Evolutionary conservation across 2,329 filamentous ascomycete species (phyloP).

Genomic region (Parastagonospora avenae): DNA sequence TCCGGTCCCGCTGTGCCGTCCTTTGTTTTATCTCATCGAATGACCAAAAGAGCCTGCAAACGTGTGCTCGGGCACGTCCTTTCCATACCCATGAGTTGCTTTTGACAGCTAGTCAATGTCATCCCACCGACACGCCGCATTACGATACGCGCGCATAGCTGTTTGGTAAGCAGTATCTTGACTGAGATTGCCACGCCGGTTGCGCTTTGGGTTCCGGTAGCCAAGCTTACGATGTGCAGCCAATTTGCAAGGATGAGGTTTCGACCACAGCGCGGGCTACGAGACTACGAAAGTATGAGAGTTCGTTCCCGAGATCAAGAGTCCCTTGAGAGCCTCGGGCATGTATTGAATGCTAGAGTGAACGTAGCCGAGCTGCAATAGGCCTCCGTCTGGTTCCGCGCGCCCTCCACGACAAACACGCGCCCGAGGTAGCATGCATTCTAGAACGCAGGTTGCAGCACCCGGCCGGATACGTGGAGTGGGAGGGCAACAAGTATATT

Average conservation of each 20-base stretch:
- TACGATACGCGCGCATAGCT: constrained; percentile 30
- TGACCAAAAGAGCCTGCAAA: constrained; percentile 25
- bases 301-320: neutral
- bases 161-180: constrained; percentile 33
- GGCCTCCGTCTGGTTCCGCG: constrained; percentile 33
- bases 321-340: constrained; percentile 12
- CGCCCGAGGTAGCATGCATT: constrained; percentile 33
- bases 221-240: constrained; percentile 25
- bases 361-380: constrained; percentile 12
- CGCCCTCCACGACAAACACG: constrained; percentile 19
- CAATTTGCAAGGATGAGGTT: constrained; percentile 22
- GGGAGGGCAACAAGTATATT: constrained; percentile 26
- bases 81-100: constrained; percentile 20
- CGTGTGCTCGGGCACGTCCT: constrained; percentile 7
- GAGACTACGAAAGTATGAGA: neutral
- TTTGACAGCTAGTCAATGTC: constrained; percentile 19
- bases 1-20: constrained; percentile 18
- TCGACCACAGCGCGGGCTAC: constrained; percentile 7
- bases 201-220: constrained; percentile 15
- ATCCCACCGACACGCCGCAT: constrained; percentile 26
- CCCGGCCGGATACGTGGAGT: constrained; percentile 40
- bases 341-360: constrained; percentile 17
- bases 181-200: constrained; percentile 17
- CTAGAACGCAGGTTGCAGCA: constrained; percentile 19
- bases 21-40: constrained; percentile 34